Conservation (phyloP, 805 yeast genomes). For the Spathaspora arborariae region DNA sequence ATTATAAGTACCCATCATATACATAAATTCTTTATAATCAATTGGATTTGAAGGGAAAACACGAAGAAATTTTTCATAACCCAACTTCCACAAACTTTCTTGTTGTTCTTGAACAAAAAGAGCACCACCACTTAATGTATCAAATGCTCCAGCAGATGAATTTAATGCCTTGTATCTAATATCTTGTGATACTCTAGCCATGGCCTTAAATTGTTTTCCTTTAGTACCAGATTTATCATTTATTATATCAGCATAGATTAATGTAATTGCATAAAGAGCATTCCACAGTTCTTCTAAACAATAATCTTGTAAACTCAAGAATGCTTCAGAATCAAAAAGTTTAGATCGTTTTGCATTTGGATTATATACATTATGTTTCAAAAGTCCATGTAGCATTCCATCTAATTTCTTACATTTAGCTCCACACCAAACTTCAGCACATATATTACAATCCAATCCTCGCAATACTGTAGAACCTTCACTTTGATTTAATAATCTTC, state of each 20-base stretch:
- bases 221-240: slow-evolving; percentile 41
- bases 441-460: slow-evolving; percentile 63
- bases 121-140: slow-evolving; percentile 49
- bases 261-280: slow-evolving; percentile 62
- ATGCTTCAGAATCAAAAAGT: slow-evolving; percentile 42
- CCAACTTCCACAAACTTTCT: slow-evolving; percentile 57
- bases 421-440: slow-evolving; percentile 71
- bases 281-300: slow-evolving; percentile 65
- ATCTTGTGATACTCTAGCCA: slow-evolving; percentile 70
- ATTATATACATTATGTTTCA: slow-evolving; percentile 50
- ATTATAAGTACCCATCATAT: slow-evolving; percentile 67
- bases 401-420: slow-evolving; percentile 54
- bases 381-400: slow-evolving; percentile 44
- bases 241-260: slow-evolving; percentile 46
- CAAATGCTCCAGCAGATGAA: slow-evolving; percentile 53
- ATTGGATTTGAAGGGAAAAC: slow-evolving; percentile 42
- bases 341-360: slow-evolving; percentile 26
- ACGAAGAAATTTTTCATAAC: slow-evolving; percentile 45
- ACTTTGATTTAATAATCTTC: slow-evolving; percentile 41
- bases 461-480: slow-evolving; percentile 29
- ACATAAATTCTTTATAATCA: slow-evolving; percentile 52
- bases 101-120: slow-evolving; percentile 53
- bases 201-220: slow-evolving; percentile 48
- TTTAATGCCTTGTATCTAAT: slow-evolving; percentile 56
- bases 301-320: slow-evolving; percentile 54